Conservation (phyloP, 1,284 basidiomycete genomes). For the Ganoderma lingzhi region DNA sequence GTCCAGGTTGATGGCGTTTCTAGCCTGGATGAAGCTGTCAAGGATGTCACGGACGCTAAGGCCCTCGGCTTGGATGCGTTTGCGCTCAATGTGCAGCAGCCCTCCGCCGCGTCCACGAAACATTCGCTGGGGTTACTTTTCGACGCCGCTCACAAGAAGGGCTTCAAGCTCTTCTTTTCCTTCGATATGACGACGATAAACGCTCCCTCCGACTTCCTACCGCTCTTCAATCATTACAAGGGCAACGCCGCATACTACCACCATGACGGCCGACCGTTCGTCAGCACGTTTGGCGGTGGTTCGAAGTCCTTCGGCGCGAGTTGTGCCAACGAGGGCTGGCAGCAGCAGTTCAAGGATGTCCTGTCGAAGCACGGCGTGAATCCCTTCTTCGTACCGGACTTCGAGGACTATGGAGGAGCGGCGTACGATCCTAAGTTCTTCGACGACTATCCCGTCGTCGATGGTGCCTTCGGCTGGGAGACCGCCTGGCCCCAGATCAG, state of each 20-base stretch:
- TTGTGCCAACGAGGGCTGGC: conserved; percentile 26
- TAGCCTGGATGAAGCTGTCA: conserved; percentile 19
- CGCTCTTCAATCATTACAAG: conserved; percentile 26
- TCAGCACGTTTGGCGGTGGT: conserved; percentile 29
- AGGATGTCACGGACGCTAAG: conserved; percentile 27
- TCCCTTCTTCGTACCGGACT: conserved; percentile 29
- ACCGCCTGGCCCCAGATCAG: conserved; percentile 25
- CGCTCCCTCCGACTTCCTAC: conserved; percentile 25
- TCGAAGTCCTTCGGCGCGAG: conserved; percentile 23
- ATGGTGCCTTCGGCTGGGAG: conserved; percentile 28
- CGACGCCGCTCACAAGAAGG: conserved; percentile 22
- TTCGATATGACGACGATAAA: conserved; percentile 68
- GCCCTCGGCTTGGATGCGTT: conserved; percentile 25
- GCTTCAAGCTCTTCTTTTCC: conserved; percentile 84
- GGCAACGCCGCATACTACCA: conserved; percentile 25
- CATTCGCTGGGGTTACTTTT: conserved; percentile 22
- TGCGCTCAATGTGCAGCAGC: conserved; percentile 27
- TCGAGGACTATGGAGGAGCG: conserved; percentile 25
- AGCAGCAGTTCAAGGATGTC: conserved; percentile 23
- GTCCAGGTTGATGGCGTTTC: conserved; percentile 23
- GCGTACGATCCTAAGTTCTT: conserved; percentile 26
- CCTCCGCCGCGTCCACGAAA: conserved; percentile 11
- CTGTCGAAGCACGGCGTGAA: conserved; percentile 20
- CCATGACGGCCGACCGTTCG: conserved; percentile 25
- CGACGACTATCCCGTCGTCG: conserved; percentile 26